Percentiles rank a stretch among this genome's conserved stretches.
Conservation (phyloP, 176 grass and related monocot species). For the Alloteropsis semialata region DNA sequence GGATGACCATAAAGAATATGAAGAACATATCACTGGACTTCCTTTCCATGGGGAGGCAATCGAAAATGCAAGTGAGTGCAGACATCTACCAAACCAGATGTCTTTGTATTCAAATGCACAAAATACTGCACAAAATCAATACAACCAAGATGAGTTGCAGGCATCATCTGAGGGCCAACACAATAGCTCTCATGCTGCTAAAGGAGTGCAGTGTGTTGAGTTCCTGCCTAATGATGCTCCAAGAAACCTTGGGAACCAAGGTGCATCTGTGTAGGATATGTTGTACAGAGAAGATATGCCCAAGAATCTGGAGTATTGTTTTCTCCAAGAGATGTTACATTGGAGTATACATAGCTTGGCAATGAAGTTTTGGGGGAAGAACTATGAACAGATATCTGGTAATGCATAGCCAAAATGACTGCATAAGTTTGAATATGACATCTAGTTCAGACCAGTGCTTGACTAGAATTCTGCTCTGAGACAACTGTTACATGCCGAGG, state of each 20-base stretch:
- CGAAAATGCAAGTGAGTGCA: background rate
- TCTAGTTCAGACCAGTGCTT: background rate
- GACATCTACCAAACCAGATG: background rate
- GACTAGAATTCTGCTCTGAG: background rate
- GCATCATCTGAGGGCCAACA: background rate
- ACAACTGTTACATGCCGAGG: background rate
- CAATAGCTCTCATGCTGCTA: background rate
- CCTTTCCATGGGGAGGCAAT: slow-evolving; percentile 7
- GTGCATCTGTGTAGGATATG: background rate
- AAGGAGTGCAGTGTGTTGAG: background rate
- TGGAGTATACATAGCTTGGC: background rate
- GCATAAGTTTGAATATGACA: background rate
- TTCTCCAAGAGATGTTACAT: background rate
- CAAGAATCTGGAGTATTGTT: background rate
- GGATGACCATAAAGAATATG: slow-evolving; percentile 40
- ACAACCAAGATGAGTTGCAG: background rate
- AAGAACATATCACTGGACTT: background rate
- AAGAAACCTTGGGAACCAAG: background rate
- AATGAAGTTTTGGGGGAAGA: background rate
- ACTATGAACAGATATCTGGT: background rate
- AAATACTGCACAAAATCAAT: background rate
- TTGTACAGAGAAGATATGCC: background rate
- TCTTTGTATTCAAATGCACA: background rate
- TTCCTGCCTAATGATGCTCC: background rate
- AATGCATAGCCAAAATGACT: background rate